phyloP scores from a whole-genome alignment of 2,329 filamentous ascomycete genomes.

The Fusarium armeniacum region DNA sequence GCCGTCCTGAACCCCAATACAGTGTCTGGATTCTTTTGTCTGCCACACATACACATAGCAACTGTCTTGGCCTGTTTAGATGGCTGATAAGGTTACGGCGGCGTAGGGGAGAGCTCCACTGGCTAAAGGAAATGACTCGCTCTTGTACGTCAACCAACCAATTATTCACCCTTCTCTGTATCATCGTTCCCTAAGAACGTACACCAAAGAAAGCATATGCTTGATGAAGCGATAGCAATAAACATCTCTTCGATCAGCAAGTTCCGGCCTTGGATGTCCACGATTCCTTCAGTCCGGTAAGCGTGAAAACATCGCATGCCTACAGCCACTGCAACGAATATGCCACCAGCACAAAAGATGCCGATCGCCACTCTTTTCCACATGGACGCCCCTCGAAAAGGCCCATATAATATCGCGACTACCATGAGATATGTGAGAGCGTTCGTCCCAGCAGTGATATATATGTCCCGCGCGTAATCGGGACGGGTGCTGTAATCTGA shows the following conservation, averaged over 20 bases:
- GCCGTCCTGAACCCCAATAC: background rate
- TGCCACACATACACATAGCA: too few species aligned
- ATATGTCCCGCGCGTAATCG: background rate
- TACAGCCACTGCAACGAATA: background rate
- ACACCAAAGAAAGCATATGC: background rate
- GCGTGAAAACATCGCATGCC: background rate
- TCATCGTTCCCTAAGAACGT: background rate
- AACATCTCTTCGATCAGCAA: background rate
- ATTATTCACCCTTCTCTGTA: too few species aligned
- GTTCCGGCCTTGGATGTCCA: background rate
- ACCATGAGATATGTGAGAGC: background rate
- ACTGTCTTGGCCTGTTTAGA: background rate
- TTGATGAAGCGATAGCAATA: background rate
- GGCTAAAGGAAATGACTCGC: background rate
- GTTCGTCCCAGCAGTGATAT: background rate
- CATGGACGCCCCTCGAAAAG: background rate
- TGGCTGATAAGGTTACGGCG: too few species aligned
- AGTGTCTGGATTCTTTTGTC: background rate
- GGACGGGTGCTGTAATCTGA: background rate
- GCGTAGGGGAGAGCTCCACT: too few species aligned
- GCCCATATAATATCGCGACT: background rate
- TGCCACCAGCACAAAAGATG: background rate
- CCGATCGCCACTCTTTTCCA: background rate
- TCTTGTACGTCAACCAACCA: background rate
- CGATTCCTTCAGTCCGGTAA: background rate